phyloP scores from a whole-genome alignment of 2,329 filamentous ascomycete species.

The Aspergillus sp. region DNA sequence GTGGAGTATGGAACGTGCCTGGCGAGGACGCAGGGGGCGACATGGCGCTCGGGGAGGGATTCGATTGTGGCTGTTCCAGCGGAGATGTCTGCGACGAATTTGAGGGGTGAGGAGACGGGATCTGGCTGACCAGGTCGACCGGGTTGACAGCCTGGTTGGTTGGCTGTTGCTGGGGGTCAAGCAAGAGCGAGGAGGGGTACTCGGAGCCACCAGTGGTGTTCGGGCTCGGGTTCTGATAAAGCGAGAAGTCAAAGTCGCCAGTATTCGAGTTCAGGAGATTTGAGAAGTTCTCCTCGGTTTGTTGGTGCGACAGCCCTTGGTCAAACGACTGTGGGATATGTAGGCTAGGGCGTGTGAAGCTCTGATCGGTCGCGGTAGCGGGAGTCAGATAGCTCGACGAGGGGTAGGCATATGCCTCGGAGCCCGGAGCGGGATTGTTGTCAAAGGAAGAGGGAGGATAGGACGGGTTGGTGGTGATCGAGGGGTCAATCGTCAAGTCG shows the following conservation, averaged over 20 bases:
- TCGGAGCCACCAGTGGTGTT: conserved; percentile 32
- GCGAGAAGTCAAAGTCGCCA: conserved; percentile 39
- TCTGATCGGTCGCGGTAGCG: conserved; percentile 32
- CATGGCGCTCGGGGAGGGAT: conserved; percentile 54
- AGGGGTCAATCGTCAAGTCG: conserved; percentile 37
- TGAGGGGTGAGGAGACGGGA: conserved; percentile 51
- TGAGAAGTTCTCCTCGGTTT: conserved; percentile 36
- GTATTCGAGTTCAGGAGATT: conserved; percentile 41
- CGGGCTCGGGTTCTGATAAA: conserved; percentile 36
- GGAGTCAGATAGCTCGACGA: conserved; percentile 35
- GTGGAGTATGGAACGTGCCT: conserved; percentile 51
- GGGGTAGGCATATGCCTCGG: conserved; percentile 36
- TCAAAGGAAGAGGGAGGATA: conserved; percentile 32
- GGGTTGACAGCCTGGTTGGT: conserved; percentile 47
- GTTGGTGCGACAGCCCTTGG: conserved; percentile 29
- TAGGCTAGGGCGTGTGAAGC: conserved; percentile 32
- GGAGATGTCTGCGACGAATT: conserved; percentile 59
- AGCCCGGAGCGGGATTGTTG: conserved; percentile 25
- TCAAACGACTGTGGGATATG: conserved; percentile 40
- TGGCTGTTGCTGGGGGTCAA: conserved; percentile 41
- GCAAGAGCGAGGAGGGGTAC: conserved; percentile 39
- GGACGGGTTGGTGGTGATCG: conserved; percentile 32
- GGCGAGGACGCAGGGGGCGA: conserved; percentile 57
- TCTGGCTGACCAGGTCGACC: conserved; percentile 46
- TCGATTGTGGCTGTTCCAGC: conserved; percentile 51